These are phyloP conservation scores for Beauveria medogensis DNA, from an alignment of 2,329 filamentous ascomycete species.

Conservation along the genomic window DNA sequence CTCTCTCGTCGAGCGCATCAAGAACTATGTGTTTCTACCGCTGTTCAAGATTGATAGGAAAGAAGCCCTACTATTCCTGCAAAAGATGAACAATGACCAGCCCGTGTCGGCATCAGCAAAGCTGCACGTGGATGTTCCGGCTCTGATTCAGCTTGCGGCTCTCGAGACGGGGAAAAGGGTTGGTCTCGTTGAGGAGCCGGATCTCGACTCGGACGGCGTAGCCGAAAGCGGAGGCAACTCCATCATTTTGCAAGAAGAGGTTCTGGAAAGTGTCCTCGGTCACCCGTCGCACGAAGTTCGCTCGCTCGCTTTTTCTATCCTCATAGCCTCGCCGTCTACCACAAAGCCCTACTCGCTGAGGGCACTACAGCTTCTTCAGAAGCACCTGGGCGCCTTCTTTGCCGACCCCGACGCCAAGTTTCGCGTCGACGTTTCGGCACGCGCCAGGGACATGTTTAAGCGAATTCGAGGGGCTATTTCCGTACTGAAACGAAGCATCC, in stretches of 20 bases:
- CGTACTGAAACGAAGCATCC: conserved; percentile 40
- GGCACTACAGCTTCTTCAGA: conserved; percentile 54
- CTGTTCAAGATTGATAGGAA: conserved; percentile 51
- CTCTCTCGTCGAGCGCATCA: conserved; percentile 51
- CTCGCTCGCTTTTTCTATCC: conserved; percentile 71
- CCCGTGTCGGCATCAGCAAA: conserved; percentile 37
- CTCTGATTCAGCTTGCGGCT: conserved; percentile 56
- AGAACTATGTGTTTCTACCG: conserved; percentile 55
- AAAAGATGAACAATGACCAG: conserved; percentile 44
- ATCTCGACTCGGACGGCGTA: conserved; percentile 18
- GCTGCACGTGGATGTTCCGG: conserved; percentile 41
- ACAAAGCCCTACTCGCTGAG: conserved; percentile 61
- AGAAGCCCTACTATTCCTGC: conserved; percentile 49
- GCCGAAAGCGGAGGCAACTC: conserved; percentile 16
- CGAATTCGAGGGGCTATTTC: conserved; percentile 62
- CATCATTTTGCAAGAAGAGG: conserved; percentile 31
- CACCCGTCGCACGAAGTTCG: conserved; percentile 58
- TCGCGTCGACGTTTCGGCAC: conserved; percentile 69
- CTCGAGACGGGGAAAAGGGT: conserved; percentile 64
- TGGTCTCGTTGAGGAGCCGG: conserved; percentile 60
- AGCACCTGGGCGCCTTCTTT: conserved; percentile 63
- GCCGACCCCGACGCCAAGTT: conserved; percentile 82
- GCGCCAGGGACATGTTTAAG: conserved; percentile 68
- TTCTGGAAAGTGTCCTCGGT: conserved; percentile 45
- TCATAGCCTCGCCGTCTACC: conserved; percentile 67